Percentiles rank a stretch among this genome's conserved stretches.
Conservation (phyloP, 768 basidiomycete species). For the Suillus weaverae region DNA sequence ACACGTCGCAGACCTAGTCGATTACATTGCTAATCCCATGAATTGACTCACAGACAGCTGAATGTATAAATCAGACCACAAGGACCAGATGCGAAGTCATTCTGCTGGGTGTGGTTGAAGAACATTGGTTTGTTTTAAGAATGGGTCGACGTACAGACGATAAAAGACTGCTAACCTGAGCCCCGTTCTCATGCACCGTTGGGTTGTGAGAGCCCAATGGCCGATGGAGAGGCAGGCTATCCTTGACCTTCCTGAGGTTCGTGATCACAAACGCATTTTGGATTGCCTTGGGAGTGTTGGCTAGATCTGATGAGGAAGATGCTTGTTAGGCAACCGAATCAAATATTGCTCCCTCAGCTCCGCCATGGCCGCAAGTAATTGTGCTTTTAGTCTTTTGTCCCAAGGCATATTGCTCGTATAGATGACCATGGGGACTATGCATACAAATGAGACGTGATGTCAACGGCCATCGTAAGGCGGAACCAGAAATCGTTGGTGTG, state of each 20-base stretch:
- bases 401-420: not conserved
- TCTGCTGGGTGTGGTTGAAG: not conserved
- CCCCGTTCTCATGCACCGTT: not conserved
- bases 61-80: not conserved
- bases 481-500: not conserved
- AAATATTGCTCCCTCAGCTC: not conserved
- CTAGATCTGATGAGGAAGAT: not conserved
- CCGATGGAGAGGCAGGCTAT: not conserved
- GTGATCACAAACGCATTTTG: not conserved
- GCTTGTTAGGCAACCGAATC: not conserved
- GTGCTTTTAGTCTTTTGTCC: not conserved
- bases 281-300: not conserved
- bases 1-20: not conserved
- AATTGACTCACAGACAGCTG: not conserved
- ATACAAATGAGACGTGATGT: not conserved
- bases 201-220: not conserved
- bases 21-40: not conserved
- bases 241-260: not conserved
- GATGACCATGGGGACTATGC: not conserved
- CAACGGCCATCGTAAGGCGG: not conserved
- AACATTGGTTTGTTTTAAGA: not conserved
- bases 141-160: not conserved
- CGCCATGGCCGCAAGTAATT: not conserved
- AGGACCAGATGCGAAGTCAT: not conserved
- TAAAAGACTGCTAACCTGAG: not conserved